Evolutionary conservation across 2,329 filamentous ascomycete genomes (phyloP).

Genomic region (Cladosporium sphaerospermum): DNA sequence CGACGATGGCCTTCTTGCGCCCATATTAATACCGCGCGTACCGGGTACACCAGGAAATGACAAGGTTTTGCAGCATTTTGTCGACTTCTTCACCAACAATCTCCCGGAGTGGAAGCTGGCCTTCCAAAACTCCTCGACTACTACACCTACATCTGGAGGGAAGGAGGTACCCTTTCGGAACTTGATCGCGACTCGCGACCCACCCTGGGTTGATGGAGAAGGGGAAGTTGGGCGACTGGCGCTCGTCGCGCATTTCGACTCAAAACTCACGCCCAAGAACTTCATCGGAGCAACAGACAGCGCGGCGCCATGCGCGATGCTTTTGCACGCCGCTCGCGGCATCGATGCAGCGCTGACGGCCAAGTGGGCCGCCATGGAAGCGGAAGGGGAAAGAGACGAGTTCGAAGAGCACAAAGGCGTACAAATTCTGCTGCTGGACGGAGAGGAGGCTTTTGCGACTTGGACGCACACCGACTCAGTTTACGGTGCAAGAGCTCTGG

Average conservation of each 20-base stretch:
- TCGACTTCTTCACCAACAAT: slow-evolving; percentile 67
- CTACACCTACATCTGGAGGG: slow-evolving; percentile 68
- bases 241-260: slow-evolving; percentile 91
- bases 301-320: slow-evolving; percentile 87
- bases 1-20: slow-evolving; percentile 68
- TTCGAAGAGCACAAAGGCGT: slow-evolving; percentile 64
- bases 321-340: slow-evolving; percentile 76
- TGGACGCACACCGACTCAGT: slow-evolving; percentile 81
- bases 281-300: slow-evolving; percentile 94
- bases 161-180: slow-evolving; percentile 76
- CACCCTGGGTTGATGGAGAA: slow-evolving; percentile 61
- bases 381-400: slow-evolving; percentile 36
- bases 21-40: slow-evolving; percentile 81
- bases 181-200: slow-evolving; percentile 79
- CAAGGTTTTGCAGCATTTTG: slow-evolving; percentile 72
- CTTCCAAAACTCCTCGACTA: slow-evolving; percentile 85
- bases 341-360: slow-evolving; percentile 72
- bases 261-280: slow-evolving; percentile 68
- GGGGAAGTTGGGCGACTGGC: slow-evolving; percentile 78
- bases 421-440: slow-evolving; percentile 85
- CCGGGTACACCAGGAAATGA: slow-evolving; percentile 74
- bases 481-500: slow-evolving; percentile 75
- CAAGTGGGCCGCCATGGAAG: slow-evolving; percentile 73
- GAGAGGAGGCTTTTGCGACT: slow-evolving; percentile 79
- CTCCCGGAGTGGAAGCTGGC: slow-evolving; percentile 74